Evolutionary conservation across 2,329 filamentous ascomycete species (phyloP), one percentile per base, ranked within the genome.

Genomic region (Hypoxylon sp.): DNA sequence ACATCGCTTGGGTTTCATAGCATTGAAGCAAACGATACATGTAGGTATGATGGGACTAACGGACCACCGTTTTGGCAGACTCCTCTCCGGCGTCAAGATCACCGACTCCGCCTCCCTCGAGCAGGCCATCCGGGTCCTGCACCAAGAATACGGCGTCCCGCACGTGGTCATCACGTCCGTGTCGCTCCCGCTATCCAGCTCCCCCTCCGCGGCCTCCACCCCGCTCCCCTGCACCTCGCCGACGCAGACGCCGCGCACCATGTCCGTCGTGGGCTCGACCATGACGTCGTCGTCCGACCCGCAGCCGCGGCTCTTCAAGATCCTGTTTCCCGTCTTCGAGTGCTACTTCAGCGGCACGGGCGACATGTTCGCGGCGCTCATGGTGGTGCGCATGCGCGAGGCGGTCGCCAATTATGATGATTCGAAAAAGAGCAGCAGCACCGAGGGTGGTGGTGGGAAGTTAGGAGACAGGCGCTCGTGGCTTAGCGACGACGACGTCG

Each of bases 341-440:
- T 92, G 93, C 79, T 97, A 95, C 83, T 99, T 98, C 79, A 93
- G 91, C 71, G 95, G 95, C 41, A 98, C 96, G 0, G 95, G 95
- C 48, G 95, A 99, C 80, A 97, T 99, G 94, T 98, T 99, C 75
- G 94, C 93, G 28, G 94, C 94, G 6, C 84, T 99, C 47, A 93
- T 93, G 74, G 88, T 97, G 1, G 92, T 92, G 41, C 89, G 94
- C 28, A 88, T 99, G 73, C 89, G 94, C 60, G 92, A 98, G 81
- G 93, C 92, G 24, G 90, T 92, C 1, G 78, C 81, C 54, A 79
- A 78, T 2, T 49, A 44, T 51, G 49, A n/a, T n/a, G n/a, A n/a
- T n/a, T n/a, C n/a, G n/a, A 61, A 47, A 54, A 58, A 1, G 66
- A 26, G 1, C 53, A 54, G 24, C 47, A 37, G 11, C 44, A 39